Evolutionary conservation across 306 rosid species (phyloP), one percentile per base, ranked within the genome.

Genomic region (Geum urbanum): DNA sequence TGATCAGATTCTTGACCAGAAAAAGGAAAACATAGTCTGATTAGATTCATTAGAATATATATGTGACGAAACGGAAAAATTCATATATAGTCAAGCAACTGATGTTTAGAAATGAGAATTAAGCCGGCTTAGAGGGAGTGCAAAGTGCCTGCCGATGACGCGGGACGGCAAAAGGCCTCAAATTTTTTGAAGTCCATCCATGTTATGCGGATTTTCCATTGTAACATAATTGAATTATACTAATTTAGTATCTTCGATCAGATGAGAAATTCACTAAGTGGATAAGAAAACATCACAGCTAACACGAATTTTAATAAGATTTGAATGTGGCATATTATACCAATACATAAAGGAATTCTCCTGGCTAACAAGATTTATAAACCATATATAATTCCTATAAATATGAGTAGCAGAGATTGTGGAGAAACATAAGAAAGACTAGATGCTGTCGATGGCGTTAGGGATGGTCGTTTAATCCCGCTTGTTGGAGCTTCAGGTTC

Each of bases 401-500:
- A 16, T 37, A 77, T 24, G 32, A 70, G 57, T 10, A 72, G 52
- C 44, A 74, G 60, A 70, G 78, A 58, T 47, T 82, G 70, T 9
- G 72, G 70, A 19, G 72, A 71, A 63, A 70, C 66, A 69, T n/a
- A 32, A 18, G 87, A 68, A 35, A 59, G 57, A 67, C 19, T 53
- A 32, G 80, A 71, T 44, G 71, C 53, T 56, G 82, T 39, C 0
- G 79, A 51, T 32, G 89, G 82, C 37, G 71, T 81, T 54, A 81
- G 72, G 44, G 76, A 71, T 46, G 84, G 79, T 66, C 78, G 72
- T 15, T 48, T 61, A 6, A 79, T 80, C 48, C 74, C 62, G 11
- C 83, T 40, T 18, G 83, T 49, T 0, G 79, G 79, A 0, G 79
- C 67, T 79, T 74, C 85, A 45, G 74, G 46, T 68, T 78, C 81